A percentile compares a stretch with the other conserved stretches of the same genome.
phyloP scores from a whole-genome alignment of 805 yeast species.

The Candida hungchunana region DNA sequence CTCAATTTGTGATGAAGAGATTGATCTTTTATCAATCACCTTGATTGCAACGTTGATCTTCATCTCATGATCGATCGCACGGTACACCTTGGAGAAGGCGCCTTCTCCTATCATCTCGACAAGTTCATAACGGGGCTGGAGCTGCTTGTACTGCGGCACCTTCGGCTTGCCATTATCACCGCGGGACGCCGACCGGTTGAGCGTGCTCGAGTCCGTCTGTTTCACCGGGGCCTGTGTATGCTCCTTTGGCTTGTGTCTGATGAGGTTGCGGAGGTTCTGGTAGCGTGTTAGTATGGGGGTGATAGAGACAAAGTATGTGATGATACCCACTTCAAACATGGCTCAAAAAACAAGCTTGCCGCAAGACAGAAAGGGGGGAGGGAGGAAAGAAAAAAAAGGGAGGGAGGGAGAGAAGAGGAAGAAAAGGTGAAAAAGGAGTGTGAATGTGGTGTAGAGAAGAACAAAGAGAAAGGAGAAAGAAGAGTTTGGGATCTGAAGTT shows the following conservation, averaged over 20 bases:
- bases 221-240: background rate
- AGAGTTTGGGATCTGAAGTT: too few species aligned
- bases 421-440: background rate
- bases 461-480: too few species aligned
- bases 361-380: background rate
- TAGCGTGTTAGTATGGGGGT: conserved; percentile 4
- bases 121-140: conserved; percentile 33
- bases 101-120: conserved; percentile 69
- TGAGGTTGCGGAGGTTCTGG: conserved; percentile 14
- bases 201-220: background rate
- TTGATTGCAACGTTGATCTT: conserved; percentile 42
- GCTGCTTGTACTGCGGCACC: conserved; percentile 18
- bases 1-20: conserved; percentile 57
- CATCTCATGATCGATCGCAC: conserved; percentile 38
- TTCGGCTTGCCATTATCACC: too few species aligned
- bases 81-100: conserved; percentile 73
- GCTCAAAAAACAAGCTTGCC: conserved; percentile 1
- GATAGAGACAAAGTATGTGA: background rate
- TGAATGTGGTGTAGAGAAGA: too few species aligned
- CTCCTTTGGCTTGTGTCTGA: conserved; percentile 11
- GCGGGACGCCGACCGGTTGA: background rate
- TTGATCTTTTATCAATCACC: conserved; percentile 62
- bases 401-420: conserved; percentile 1
- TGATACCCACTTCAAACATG: conserved; percentile 19
- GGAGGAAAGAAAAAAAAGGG: background rate